Evolutionary conservation across 345 rosid species (phyloP).

Genomic region (Lepidium didymum): DNA sequence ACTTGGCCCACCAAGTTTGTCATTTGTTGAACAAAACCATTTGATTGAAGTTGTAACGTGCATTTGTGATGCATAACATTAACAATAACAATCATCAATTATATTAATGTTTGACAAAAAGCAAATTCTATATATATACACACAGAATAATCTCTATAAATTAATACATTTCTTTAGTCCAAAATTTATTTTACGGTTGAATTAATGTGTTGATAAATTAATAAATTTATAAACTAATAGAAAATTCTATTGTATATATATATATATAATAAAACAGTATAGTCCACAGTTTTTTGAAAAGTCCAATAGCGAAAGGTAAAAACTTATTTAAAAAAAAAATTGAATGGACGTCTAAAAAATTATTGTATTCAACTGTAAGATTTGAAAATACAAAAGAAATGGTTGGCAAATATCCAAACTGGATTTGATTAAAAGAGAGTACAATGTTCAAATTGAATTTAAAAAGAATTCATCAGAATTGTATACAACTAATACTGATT

Average conservation of each 20-base stretch:
- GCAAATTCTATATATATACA: no score
- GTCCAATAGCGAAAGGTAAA: conserved; percentile 6
- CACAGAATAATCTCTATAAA: no score
- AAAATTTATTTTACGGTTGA: no score
- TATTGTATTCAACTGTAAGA: not conserved
- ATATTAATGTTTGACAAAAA: no score
- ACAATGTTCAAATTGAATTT: not conserved
- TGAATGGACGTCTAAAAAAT: not conserved
- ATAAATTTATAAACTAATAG: no score
- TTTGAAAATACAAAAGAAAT: not conserved
- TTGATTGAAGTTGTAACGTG: conserved; percentile 14
- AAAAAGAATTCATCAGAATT: not conserved
- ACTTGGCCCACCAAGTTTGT: conserved; percentile 25
- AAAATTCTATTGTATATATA: no score
- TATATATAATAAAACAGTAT: not conserved
- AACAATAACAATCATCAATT: not conserved
- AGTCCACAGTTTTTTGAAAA: conserved; percentile 23
- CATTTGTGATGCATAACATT: conserved; percentile 20
- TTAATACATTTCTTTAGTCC: no score
- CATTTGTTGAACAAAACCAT: not conserved
- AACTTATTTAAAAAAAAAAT: not conserved
- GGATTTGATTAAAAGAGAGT: not conserved
- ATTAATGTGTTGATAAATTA: no score
- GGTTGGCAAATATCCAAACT: conserved; percentile 6
- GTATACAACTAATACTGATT: not conserved